phyloP scores from a whole-genome alignment of 176 grass and related monocot species.

The Carex pumila region DNA sequence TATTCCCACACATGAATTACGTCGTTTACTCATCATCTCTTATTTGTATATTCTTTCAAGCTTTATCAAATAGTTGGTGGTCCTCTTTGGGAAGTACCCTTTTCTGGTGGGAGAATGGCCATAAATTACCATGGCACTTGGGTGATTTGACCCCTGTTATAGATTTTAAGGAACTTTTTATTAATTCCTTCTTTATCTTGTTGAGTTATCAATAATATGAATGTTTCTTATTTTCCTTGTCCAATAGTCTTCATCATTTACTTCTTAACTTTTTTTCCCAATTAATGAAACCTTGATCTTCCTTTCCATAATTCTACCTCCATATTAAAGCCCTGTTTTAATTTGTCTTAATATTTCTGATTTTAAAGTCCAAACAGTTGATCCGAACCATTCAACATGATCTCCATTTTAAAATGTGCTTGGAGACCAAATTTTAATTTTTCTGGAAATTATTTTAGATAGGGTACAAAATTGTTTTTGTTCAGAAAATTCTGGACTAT shows the following conservation, averaged over 20 bases:
- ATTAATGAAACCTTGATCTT: not conserved
- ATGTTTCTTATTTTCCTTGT: not conserved
- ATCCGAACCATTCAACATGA: too few species aligned
- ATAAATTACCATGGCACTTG: not conserved
- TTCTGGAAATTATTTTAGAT: too few species aligned
- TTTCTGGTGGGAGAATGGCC: not conserved
- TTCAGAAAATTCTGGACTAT: too few species aligned
- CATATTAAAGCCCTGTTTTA: not conserved
- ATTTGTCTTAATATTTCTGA: too few species aligned
- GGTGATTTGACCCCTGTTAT: not conserved
- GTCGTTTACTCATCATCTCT: not conserved
- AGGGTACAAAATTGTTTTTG: too few species aligned
- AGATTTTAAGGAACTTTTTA: not conserved
- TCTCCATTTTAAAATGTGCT: too few species aligned
- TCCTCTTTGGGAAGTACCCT: not conserved
- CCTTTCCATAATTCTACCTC: not conserved
- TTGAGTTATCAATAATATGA: not conserved
- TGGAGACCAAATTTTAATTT: too few species aligned
- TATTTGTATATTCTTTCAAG: not conserved
- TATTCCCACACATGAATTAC: not conserved
- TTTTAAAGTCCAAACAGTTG: too few species aligned
- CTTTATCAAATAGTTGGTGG: not conserved
- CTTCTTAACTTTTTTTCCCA: not conserved
- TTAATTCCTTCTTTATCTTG: not conserved
- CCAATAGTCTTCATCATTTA: not conserved